Conservation (phyloP, 768 basidiomycete species). For the Tephrocybe sp. region DNA sequence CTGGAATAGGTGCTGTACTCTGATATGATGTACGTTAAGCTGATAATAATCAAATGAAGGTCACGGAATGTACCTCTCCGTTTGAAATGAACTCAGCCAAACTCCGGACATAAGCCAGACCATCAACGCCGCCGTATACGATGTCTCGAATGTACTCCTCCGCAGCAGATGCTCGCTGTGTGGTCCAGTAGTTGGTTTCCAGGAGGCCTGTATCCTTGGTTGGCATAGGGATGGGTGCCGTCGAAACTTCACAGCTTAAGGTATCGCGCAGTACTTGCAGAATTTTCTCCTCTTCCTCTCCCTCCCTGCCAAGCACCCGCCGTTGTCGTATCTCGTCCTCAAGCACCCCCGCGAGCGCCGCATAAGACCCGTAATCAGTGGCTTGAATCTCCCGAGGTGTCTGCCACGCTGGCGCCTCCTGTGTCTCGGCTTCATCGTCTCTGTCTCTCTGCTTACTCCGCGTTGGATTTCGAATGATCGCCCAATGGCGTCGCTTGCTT, state of each 20-base stretch:
- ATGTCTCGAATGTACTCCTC: slow-evolving; percentile 70
- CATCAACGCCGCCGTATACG: slow-evolving; percentile 81
- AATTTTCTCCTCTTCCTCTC: slow-evolving; percentile 33
- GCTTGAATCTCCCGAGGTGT: slow-evolving; percentile 51
- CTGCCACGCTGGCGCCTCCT: slow-evolving; percentile 42
- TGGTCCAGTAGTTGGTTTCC: slow-evolving; percentile 46
- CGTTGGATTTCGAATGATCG: slow-evolving; percentile 49
- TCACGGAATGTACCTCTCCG: slow-evolving; percentile 23
- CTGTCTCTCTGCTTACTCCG: slow-evolving; percentile 52
- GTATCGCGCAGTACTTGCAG: slow-evolving; percentile 37
- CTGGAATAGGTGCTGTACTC: slow-evolving; percentile 13
- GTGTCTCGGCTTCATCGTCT: slow-evolving; percentile 46
- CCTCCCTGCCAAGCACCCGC: slow-evolving; percentile 20
- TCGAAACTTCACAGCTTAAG: slow-evolving; percentile 32
- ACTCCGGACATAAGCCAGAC: slow-evolving; percentile 74
- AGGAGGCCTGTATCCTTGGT: slow-evolving; percentile 9
- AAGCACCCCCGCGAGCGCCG: slow-evolving; percentile 48
- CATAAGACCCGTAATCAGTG: slow-evolving; percentile 64
- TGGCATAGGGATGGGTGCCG: slow-evolving; percentile 9
- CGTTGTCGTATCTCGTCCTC: slow-evolving; percentile 42
- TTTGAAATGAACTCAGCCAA: slow-evolving; percentile 66
- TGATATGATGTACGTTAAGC: not conserved
- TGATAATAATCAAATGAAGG: not conserved
- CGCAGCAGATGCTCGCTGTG: slow-evolving; percentile 48
- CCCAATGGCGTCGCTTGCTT: slow-evolving; percentile 60